Evolutionary conservation across 2,329 filamentous ascomycete genomes (phyloP).

Genomic region (Claviceps purpurea): DNA sequence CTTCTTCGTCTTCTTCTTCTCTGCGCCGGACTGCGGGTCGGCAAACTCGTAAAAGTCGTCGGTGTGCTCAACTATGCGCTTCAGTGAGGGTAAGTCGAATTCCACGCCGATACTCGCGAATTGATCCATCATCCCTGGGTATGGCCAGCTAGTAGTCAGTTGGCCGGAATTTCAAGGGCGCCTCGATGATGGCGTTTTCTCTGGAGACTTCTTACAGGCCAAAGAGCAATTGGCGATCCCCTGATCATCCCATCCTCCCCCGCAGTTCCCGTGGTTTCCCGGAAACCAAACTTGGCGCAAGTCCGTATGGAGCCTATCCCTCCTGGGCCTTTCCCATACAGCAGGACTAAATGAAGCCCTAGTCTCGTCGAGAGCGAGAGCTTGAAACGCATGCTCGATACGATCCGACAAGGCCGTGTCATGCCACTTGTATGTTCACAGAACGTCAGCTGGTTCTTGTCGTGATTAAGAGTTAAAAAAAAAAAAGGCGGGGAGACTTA

Average conservation of each 20-base stretch:
- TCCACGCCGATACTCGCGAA: conserved; percentile 37
- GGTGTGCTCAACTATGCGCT: conserved; percentile 25
- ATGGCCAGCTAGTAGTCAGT: background rate
- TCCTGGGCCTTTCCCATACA: conserved; percentile 34
- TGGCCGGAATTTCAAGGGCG: too few species aligned
- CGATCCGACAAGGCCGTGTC: conserved; percentile 38
- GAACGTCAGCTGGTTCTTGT: conserved; percentile 16
- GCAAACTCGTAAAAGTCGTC: conserved; percentile 18
- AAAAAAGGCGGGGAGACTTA: conserved; percentile 21
- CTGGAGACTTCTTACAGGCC: conserved; percentile 20
- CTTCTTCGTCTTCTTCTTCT: conserved; percentile 2
- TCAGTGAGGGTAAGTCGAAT: conserved; percentile 29
- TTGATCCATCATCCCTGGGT: conserved; percentile 42
- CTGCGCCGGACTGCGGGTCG: conserved; percentile 3
- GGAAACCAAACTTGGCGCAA: conserved; percentile 52
- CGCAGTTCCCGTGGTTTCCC: conserved; percentile 57
- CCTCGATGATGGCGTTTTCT: too few species aligned
- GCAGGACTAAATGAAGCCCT: conserved; percentile 41
- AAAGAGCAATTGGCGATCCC: conserved; percentile 27
- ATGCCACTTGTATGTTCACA: conserved; percentile 34
- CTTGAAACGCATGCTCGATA: conserved; percentile 46
- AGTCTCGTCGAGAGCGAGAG: conserved; percentile 43
- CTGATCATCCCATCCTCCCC: conserved; percentile 49
- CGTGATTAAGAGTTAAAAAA: background rate
- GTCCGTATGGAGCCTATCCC: conserved; percentile 26